Evolutionary conservation across 169 alveolate genomes (phyloP), one percentile per base, ranked within the genome.

Genomic region (Plasmodium sp.): DNA sequence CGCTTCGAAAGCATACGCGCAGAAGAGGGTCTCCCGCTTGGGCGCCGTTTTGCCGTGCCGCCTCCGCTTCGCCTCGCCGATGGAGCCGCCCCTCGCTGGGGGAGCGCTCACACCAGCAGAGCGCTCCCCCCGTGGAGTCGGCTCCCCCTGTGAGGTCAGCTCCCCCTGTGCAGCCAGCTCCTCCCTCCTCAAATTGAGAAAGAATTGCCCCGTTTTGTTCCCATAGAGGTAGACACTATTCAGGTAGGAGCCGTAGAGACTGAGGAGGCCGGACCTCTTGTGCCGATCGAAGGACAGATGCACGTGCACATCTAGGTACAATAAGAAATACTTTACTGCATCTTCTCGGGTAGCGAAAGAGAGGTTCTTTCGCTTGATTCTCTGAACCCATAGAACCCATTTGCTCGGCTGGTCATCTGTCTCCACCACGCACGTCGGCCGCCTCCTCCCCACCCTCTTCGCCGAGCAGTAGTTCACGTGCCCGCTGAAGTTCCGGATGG

Each of bases 331-430:
- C 22, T 48, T 81, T 7, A 92, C 5, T 81, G 83, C 67, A 34
- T 92, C 92, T 51, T 92, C 85, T n/a, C 75, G 84, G 39, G 31
- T 92, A 72, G 82, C 56, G 56, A 92, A 92, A 34, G 75, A 27
- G 34, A 92, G 22, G n/a, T 92, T 92, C 84, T 92, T 81, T 45
- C 95, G 72, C 62, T 92, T 83, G 82, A 92, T 81, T 18, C 95
- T 62, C 77, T 92, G 82, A 16, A 92, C 62, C 95, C 95, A 92
- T 71, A 92, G 45, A 14, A 92, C 7, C 95, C 95, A 92, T 82
- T 92, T 92, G 39, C 67, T 81, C 77, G 27, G n/a, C 14, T 67
- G 33, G n/a, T 77, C 58, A 33, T 81, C 85, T 36, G 83, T 81
- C 39, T 92, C 95, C 16, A 92, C 81, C 16, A 92, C 62, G 74